Base-by-base conservation (phyloP, 2,329 filamentous ascomycete species). In the Gnomoniopsis smithogilvyi region DNA sequence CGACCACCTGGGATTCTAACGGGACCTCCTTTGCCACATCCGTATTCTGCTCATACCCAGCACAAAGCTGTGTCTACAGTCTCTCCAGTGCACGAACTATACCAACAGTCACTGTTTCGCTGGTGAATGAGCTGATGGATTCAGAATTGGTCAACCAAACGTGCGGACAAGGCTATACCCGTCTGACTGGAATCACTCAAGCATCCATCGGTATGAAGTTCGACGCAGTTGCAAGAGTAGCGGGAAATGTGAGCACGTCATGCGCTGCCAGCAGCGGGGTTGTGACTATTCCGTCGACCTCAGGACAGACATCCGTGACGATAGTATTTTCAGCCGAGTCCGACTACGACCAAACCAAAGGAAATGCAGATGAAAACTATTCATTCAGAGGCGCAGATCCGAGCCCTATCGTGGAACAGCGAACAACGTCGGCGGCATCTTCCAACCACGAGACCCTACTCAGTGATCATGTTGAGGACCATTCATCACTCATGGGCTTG, bases 341-440 rank as follows among this genome's bases (percentile, higher is more conserved):
- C 1, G 73, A 83, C 59, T 85, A 80, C 56, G 79, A 84, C 51
- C 69, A 77, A 55, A 76, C 70, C 3, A 76, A 78, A 36, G 81
- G 82, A 1, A 80, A 75, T 50, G 68, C 71, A 0, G 71, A 70
- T 17, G 65, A 65, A 58, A 65, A 69, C 12, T 84, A 75, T 65
- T 79, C 77, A 0, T 85, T 82, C 67, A 73, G 70, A 38, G 80
- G 81, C 2, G 66, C 66, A 1, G 77, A 83, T 58, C 81, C 81
- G 1, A 70, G 64, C 0, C 48, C 67, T 0, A 58, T 67, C 2
- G 74, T 84, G 0, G 69, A 76, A 36, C 58, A 63, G 1, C 64
- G 68, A 1, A 73, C 73, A 0, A 58, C 66, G 0, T 59, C 64
- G 1, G 78, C 76, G 1, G 67, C 70, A 0, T 51, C 59, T 1